Evolutionary conservation across 345 rosid species (phyloP).

Genomic region (thale cress (Arabidopsis thaliana)): TAIR10.1 NC_003070.9:13229001-13229500

Average conservation of each 20-base stretch:
- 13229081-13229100: slow-evolving; percentile 14
- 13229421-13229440: slow-evolving; percentile 21
- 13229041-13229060: slow-evolving; percentile 52
- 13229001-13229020: slow-evolving; percentile 62
- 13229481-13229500: slow-evolving; percentile 37
- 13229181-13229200: slow-evolving; percentile 48
- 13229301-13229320: slow-evolving; percentile 34
- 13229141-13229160: not conserved
- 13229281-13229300: slow-evolving; percentile 18
- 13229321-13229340: slow-evolving; percentile 46
- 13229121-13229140: slow-evolving; percentile 4
- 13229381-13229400: slow-evolving; percentile 38
- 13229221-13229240: slow-evolving; percentile 39
- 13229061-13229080: slow-evolving; percentile 20
- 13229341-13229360: slow-evolving; percentile 43
- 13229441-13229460: slow-evolving; percentile 31
- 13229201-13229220: slow-evolving; percentile 34
- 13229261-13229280: slow-evolving; percentile 47
- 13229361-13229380: slow-evolving; percentile 44
- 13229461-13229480: slow-evolving; percentile 35
- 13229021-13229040: slow-evolving; percentile 55
- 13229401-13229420: slow-evolving; percentile 46
- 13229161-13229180: too few species aligned
- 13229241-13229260: slow-evolving; percentile 42
- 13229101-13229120: slow-evolving; percentile 25